Evolutionary conservation across 768 basidiomycete species (phyloP).

Genomic region (Hysterangium stoloniferum): DNA sequence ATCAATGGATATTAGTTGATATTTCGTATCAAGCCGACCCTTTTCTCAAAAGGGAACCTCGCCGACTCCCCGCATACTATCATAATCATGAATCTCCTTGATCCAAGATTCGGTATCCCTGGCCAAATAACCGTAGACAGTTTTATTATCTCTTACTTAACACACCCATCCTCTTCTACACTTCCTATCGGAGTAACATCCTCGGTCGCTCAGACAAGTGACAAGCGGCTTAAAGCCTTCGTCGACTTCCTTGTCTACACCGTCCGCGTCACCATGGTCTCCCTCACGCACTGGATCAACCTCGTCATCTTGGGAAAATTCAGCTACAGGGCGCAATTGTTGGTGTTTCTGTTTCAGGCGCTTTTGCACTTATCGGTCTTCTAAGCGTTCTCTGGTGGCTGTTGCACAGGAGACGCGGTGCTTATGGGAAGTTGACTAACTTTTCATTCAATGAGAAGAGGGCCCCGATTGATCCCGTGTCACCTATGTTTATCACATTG

Average conservation of each 20-base stretch:
- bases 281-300: neutral
- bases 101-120: neutral
- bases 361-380: neutral
- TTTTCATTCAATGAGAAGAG: neutral
- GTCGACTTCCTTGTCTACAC: conserved; percentile 36
- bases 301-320: no score
- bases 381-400: neutral
- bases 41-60: neutral
- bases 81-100: neutral
- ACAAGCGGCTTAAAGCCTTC: no score
- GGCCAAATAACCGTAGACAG: neutral
- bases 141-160: neutral
- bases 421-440: neutral
- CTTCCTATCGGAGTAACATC: no score
- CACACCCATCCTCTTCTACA: neutral
- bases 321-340: neutral
- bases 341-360: neutral
- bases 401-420: neutral
- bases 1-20: no score
- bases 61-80: neutral
- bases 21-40: no score
- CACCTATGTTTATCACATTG: neutral
- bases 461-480: neutral
- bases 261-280: neutral
- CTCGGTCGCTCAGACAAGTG: no score